Base-by-base conservation (phyloP, 345 rosid genomes). In the Salix exigua region DNA sequence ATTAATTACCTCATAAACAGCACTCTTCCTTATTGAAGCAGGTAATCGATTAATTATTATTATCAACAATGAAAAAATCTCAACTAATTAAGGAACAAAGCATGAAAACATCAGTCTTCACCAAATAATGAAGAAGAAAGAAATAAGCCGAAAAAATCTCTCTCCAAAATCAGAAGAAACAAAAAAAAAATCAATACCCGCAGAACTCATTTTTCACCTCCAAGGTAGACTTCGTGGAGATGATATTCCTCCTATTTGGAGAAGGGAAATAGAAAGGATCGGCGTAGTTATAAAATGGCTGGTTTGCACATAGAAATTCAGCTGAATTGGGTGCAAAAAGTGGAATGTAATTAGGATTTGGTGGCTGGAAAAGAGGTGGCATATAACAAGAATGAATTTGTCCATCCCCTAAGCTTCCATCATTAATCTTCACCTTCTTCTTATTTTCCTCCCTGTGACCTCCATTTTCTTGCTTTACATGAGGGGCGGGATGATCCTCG, bases 331-430 rank as follows among this genome's bases (percentile, higher is more conserved):
- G 83, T 40, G 87, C 73, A 35, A 87, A 92, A 5, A 87, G 66
- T 2, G 91, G 91, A 26, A 84, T 70, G 35, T 82, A 89, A 55
- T 9, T 55, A 30, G 79, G 86, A 73, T 81, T 73, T 3, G 81
- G 74, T 25, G 87, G 79, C 28, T 90, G 89, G 30, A 76, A 76
- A 14, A 85, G 79, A 1, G 87, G 84, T 35, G 82, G 82, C 30
- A 67, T 70, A 11, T 82, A 82, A 58, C 85, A 85, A 18, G 96
- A 90, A 73, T 87, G 87, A 9, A 88, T 90, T 40, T 87, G 97
- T 26, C 82, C 86, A 18, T 79, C 83, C 28, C 67, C 85, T 2
- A 74, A 58, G 71, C 70, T 82, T 31, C 88, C 97, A 38, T 89
- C 92, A 2, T 23, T 6, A 17, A 26, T 64, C 48, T 64, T 74